Conservation (phyloP, 164 flowering plant species). For the Tinospora cordifolia region DNA sequence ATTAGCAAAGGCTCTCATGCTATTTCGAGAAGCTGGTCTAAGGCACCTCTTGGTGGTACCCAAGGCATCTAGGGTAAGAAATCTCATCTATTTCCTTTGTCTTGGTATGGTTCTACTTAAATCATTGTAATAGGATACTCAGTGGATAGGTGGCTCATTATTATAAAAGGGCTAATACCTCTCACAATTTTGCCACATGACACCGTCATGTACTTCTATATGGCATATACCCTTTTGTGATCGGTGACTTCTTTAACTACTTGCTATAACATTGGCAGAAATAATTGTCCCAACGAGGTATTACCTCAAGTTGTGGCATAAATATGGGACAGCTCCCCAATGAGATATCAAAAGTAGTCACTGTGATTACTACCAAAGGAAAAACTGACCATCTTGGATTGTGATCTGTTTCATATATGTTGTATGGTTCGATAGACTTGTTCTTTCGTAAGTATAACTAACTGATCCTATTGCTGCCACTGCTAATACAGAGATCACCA, state of each 20-base stretch:
- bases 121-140: background rate
- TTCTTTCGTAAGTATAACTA: background rate
- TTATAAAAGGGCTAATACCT: no score
- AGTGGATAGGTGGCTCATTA: no score
- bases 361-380: background rate
- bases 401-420: background rate
- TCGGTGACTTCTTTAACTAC: background rate
- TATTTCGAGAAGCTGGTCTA: slow-evolving; percentile 81
- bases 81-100: background rate
- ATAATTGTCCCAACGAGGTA: background rate
- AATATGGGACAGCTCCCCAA: no score
- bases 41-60: slow-evolving; percentile 84
- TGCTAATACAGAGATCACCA: slow-evolving; percentile 53
- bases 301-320: no score
- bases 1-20: slow-evolving; percentile 69
- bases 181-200: no score
- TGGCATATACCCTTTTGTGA: background rate
- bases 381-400: background rate
- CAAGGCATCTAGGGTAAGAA: slow-evolving; percentile 60
- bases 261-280: background rate
- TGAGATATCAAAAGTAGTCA: no score
- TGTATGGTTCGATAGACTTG: background rate
- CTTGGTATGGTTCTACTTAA: background rate
- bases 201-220: background rate
- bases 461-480: background rate